Conservation (phyloP, 2,329 filamentous ascomycete species). For the Ophiognomonia clavigignenti-juglandacearum region DNA sequence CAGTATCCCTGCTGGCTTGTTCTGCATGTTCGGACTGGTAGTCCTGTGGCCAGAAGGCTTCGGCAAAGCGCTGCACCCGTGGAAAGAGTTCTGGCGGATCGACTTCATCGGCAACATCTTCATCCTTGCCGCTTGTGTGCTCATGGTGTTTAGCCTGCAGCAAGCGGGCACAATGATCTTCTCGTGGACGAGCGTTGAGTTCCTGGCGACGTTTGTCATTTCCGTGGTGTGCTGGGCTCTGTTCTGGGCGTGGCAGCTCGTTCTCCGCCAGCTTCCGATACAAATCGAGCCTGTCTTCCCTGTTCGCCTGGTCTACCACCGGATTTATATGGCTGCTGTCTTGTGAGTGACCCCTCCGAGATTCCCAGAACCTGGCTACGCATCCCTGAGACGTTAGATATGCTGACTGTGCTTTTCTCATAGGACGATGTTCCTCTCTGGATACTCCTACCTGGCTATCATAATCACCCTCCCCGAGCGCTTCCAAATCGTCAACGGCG, state of each 20-base stretch:
- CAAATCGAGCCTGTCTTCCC: constrained; percentile 53
- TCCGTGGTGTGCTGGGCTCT: constrained; percentile 42
- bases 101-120: constrained; percentile 49
- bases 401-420: background rate
- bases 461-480: constrained; percentile 55
- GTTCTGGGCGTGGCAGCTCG: constrained; percentile 48
- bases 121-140: constrained; percentile 45
- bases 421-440: constrained; percentile 52
- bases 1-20: constrained; percentile 10
- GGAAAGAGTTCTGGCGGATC: constrained; percentile 39
- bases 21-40: constrained; percentile 34
- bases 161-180: constrained; percentile 49
- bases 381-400: background rate
- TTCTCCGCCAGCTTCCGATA: constrained; percentile 33
- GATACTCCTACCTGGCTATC: constrained; percentile 54
- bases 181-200: constrained; percentile 46
- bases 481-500: constrained; percentile 54
- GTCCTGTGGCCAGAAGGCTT: constrained; percentile 39
- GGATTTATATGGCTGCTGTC: constrained; percentile 47
- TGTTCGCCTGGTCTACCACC: constrained; percentile 38
- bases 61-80: constrained; percentile 31
- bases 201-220: constrained; percentile 43
- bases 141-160: constrained; percentile 52
- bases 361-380: too few relatives aligned
- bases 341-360: constrained; percentile 32